phyloP scores from a whole-genome alignment of 257 asterid species.

The Salvia hispanica region DNA sequence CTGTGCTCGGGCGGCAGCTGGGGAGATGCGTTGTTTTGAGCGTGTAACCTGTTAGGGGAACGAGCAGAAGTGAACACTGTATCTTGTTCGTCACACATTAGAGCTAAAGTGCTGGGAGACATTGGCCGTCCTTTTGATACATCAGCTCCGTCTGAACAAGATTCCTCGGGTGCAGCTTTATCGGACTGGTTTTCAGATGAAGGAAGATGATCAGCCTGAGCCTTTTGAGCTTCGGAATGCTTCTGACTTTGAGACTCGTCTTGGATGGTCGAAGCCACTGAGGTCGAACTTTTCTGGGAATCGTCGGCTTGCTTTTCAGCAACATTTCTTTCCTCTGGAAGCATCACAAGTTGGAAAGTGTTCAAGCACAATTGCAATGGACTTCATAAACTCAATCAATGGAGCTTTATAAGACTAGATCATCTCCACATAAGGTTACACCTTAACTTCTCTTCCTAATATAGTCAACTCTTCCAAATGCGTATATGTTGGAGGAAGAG shows the following conservation, averaged over 20 bases:
- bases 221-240: slow-evolving; percentile 39
- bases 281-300: slow-evolving; percentile 37
- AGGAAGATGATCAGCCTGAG: slow-evolving; percentile 28
- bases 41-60: slow-evolving; percentile 50
- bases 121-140: slow-evolving; percentile 63
- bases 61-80: slow-evolving; percentile 53
- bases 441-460: no score
- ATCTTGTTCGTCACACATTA: slow-evolving; percentile 85
- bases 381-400: no score
- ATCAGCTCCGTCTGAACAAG: slow-evolving; percentile 56
- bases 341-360: no score
- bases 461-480: no score
- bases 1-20: slow-evolving; percentile 52
- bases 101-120: slow-evolving; percentile 90
- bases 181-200: slow-evolving; percentile 46
- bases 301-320: slow-evolving; percentile 40
- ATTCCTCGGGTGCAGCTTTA: slow-evolving; percentile 40
- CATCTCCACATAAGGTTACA: no score
- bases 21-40: slow-evolving; percentile 43
- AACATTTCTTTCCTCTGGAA: no score
- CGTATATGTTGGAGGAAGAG: no score
- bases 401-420: no score
- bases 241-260: slow-evolving; percentile 44
- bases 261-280: slow-evolving; percentile 45
- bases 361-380: no score